Evolutionary conservation across 148 eudicot genomes (phyloP).

Genomic region (Rhododendron molle): DNA sequence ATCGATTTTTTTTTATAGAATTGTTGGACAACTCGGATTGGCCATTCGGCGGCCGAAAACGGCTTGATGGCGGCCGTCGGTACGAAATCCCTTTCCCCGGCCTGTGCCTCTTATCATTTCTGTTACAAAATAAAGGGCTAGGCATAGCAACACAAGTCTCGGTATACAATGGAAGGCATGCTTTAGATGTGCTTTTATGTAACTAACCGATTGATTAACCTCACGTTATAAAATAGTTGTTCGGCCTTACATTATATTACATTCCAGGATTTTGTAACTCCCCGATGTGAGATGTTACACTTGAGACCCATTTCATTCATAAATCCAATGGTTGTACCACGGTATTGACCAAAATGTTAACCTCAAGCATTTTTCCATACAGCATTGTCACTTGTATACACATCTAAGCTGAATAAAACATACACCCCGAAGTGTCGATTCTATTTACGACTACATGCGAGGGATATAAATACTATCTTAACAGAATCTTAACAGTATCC

Average conservation of each 20-base stretch:
- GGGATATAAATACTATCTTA: background rate
- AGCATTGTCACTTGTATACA: conserved; percentile 7
- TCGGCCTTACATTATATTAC: too few species aligned
- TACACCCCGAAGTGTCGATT: background rate
- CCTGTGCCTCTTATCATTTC: too few species aligned
- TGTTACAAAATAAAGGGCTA: background rate
- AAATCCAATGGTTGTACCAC: background rate
- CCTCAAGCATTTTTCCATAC: background rate
- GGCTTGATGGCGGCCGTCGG: too few species aligned
- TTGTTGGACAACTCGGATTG: too few species aligned
- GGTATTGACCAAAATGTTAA: background rate
- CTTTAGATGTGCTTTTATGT: too few species aligned
- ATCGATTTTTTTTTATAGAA: too few species aligned
- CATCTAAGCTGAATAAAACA: background rate
- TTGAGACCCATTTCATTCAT: background rate
- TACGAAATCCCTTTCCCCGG: too few species aligned
- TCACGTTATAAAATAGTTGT: too few species aligned
- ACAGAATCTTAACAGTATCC: background rate
- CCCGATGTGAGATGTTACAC: too few species aligned
- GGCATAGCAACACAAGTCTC: background rate
- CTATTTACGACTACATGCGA: background rate
- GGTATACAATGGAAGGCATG: background rate
- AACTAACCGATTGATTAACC: too few species aligned
- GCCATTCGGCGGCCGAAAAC: too few species aligned
- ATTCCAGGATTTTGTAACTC: too few species aligned